Evolutionary conservation across 768 basidiomycete genomes (phyloP).

Genomic region (Flagelloscypha sp.): DNA sequence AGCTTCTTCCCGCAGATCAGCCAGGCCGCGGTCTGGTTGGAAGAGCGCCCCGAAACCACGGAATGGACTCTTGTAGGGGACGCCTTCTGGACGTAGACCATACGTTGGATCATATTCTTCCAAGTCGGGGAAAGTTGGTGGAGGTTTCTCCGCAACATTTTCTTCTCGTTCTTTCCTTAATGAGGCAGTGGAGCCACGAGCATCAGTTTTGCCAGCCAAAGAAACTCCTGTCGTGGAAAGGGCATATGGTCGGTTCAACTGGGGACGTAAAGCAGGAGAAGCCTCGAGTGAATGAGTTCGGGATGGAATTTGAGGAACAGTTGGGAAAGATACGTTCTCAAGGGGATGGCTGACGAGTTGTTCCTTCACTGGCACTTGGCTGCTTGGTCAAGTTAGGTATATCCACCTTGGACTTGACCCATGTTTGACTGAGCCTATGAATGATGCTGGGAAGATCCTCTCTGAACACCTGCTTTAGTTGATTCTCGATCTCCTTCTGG

Average conservation of each 20-base stretch:
- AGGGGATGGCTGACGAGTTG: slow-evolving; percentile 29
- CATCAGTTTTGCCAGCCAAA: slow-evolving; percentile 13
- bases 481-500: slow-evolving; percentile 94
- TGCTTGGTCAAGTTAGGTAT: slow-evolving; percentile 72
- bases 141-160: no score
- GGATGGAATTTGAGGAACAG: slow-evolving; percentile 8
- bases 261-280: slow-evolving; percentile 7
- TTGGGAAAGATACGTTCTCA: slow-evolving; percentile 23
- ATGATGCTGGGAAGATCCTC: slow-evolving; percentile 97
- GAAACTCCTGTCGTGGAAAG: slow-evolving; percentile 18
- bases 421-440: slow-evolving; percentile 89
- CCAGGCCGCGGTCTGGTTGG: slow-evolving; percentile 57
- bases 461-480: slow-evolving; percentile 95
- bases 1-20: slow-evolving; percentile 74
- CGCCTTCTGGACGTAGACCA: slow-evolving; percentile 84
- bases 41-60: slow-evolving; percentile 71
- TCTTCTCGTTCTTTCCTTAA: no score
- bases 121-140: slow-evolving; percentile 32
- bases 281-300: slow-evolving; percentile 6
- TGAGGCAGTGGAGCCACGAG: no score
- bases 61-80: slow-evolving; percentile 80
- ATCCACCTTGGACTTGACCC: slow-evolving; percentile 92
- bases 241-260: no score
- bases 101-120: slow-evolving; percentile 97
- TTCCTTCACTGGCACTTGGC: no score